A percentile compares a stretch with the other conserved stretches of the same genome.
Evolutionary conservation across 495 filamentous ascomycete genomes (phyloP).

Genomic region (Lasiosphaeris hirsuta): DNA sequence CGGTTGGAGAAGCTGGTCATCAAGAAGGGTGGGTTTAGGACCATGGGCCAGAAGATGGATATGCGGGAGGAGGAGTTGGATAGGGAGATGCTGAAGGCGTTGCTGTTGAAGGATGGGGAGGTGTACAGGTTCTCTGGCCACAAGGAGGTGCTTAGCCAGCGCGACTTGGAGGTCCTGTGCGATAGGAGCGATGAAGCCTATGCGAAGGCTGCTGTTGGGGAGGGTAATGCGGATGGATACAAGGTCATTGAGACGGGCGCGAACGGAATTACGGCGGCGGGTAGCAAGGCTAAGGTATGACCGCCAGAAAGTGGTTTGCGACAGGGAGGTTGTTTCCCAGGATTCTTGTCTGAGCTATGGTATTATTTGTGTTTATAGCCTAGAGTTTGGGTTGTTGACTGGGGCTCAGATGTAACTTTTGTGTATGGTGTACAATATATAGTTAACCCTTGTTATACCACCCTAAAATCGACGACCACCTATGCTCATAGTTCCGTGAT

Average conservation of each 20-base stretch:
- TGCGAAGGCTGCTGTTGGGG: slow-evolving; percentile 68
- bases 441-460: too few species aligned
- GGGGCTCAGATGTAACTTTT: too few species aligned
- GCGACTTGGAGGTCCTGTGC: slow-evolving; percentile 73
- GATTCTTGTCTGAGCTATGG: too few species aligned
- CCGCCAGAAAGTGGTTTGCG: neutral
- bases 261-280: slow-evolving; percentile 40
- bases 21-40: slow-evolving; percentile 76
- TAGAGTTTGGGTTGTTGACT: too few species aligned
- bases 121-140: slow-evolving; percentile 55
- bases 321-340: neutral
- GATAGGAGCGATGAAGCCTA: slow-evolving; percentile 83
- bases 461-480: too few species aligned
- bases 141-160: slow-evolving; percentile 65
- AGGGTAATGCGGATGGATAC: slow-evolving; percentile 60
- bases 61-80: slow-evolving; percentile 48
- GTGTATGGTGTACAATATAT: too few species aligned
- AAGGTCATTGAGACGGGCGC: slow-evolving; percentile 63
- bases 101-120: slow-evolving; percentile 64
- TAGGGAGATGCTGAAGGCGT: slow-evolving; percentile 54
- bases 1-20: slow-evolving; percentile 92
- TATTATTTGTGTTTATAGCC: too few species aligned
- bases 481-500: too few species aligned
- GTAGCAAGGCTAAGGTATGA: slow-evolving; percentile 5
- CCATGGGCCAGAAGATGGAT: slow-evolving; percentile 58